Percentiles rank a stretch among this genome's conserved stretches.
phyloP scores from a whole-genome alignment of 1,284 basidiomycete genomes.

The Trichosporon inkin region DNA sequence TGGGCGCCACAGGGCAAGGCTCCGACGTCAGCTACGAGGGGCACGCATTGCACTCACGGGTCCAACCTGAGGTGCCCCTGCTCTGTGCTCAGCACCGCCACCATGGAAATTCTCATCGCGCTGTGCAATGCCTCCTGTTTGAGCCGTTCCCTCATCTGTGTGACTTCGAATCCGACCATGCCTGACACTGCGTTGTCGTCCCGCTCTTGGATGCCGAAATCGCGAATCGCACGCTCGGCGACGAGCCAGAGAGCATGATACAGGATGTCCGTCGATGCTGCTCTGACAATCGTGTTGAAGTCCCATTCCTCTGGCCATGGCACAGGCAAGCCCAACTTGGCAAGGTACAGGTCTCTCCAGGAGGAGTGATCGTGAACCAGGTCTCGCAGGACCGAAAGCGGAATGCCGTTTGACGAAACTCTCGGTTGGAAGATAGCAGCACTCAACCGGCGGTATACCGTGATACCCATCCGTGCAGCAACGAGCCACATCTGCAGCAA shows the following conservation, averaged over 20 bases:
- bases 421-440: constrained; percentile 70
- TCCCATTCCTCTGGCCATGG: constrained; percentile 82
- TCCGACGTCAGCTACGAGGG: constrained; percentile 51
- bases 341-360: constrained; percentile 73
- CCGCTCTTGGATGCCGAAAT: constrained; percentile 69
- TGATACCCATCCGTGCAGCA: constrained; percentile 72
- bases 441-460: constrained; percentile 71
- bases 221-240: constrained; percentile 58
- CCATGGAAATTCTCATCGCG: constrained; percentile 69
- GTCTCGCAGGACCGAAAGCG: constrained; percentile 59
- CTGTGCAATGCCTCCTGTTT: constrained; percentile 75
- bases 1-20: constrained; percentile 69
- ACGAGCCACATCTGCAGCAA: constrained; percentile 44
- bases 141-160: constrained; percentile 64
- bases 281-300: constrained; percentile 73
- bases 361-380: constrained; percentile 62
- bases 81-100: constrained; percentile 71
- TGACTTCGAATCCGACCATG: constrained; percentile 53
- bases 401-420: constrained; percentile 69
- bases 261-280: constrained; percentile 75
- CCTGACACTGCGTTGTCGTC: constrained; percentile 16
- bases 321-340: constrained; percentile 73
- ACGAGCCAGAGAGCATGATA: constrained; percentile 78
- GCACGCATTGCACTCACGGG: constrained; percentile 50
- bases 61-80: constrained; percentile 67